Conservation (phyloP, 2,329 filamentous ascomycete species). For the Apiospora pterosperma region DNA sequence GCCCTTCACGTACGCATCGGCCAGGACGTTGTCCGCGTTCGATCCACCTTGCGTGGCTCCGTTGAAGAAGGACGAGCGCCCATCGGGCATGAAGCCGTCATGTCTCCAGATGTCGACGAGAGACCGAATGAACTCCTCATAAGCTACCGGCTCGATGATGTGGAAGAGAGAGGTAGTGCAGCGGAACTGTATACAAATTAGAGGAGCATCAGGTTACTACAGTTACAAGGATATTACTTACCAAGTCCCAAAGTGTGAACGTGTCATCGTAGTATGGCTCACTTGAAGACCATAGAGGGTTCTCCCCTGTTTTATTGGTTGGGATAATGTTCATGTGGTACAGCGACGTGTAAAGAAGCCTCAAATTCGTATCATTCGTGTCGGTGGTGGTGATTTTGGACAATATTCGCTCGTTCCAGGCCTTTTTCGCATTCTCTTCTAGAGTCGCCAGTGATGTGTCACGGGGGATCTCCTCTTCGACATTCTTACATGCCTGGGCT, state of each 20-base stretch:
- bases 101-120: conserved; percentile 66
- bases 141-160: conserved; percentile 57
- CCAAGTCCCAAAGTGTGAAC: conserved; percentile 63
- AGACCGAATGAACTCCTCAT: conserved; percentile 64
- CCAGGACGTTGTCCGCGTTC: conserved; percentile 69
- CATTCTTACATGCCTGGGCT: conserved; percentile 55
- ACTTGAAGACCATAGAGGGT: conserved; percentile 58
- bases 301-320: conserved; percentile 69
- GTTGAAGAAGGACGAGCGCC: conserved; percentile 65
- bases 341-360: conserved; percentile 63
- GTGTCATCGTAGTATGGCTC: conserved; percentile 72
- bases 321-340: conserved; percentile 70
- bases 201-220: not conserved
- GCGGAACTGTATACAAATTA: conserved; percentile 43
- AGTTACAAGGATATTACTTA: conserved; percentile 18
- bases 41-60: conserved; percentile 67
- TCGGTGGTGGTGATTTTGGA: conserved; percentile 61
- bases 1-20: conserved; percentile 69
- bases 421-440: conserved; percentile 41
- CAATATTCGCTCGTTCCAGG: conserved; percentile 61
- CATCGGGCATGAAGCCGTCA: conserved; percentile 63
- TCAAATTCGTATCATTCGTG: conserved; percentile 51
- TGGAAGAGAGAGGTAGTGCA: conserved; percentile 64
- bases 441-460: conserved; percentile 40
- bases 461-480: conserved; percentile 52